A percentile compares a stretch with the other conserved stretches of the same genome.
phyloP scores from a whole-genome alignment of 2,329 filamentous ascomycete genomes.

The Albophoma yamanashiensis region DNA sequence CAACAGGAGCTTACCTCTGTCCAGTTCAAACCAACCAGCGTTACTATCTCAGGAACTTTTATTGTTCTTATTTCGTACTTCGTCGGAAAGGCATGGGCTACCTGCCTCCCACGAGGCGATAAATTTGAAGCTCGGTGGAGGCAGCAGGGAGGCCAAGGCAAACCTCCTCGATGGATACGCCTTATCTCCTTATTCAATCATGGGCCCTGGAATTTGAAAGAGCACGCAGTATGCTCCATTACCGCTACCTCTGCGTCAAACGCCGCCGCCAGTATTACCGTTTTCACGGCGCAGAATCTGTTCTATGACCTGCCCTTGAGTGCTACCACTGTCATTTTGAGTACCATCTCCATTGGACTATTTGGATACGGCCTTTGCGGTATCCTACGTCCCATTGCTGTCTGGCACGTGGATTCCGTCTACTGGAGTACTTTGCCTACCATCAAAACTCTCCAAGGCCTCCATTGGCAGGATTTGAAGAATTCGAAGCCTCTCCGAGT shows the following conservation, averaged over 20 bases:
- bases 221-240: constrained; percentile 43
- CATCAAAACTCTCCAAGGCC: constrained; percentile 41
- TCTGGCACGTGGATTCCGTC: constrained; percentile 45
- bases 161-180: constrained; percentile 28
- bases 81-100: background rate
- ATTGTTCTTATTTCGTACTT: background rate
- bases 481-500: constrained; percentile 37
- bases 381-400: constrained; percentile 39
- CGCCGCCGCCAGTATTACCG: constrained; percentile 12
- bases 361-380: constrained; percentile 46
- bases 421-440: constrained; percentile 44
- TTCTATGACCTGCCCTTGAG: background rate
- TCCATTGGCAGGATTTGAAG: constrained; percentile 41
- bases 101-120: constrained; percentile 33
- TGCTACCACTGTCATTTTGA: background rate
- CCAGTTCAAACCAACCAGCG: background rate
- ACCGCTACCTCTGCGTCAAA: constrained; percentile 44
- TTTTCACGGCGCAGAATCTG: background rate
- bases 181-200: constrained; percentile 35
- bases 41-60: background rate
- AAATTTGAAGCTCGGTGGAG: constrained; percentile 35
- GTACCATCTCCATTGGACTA: constrained; percentile 37
- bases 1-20: background rate
- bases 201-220: constrained; percentile 42
- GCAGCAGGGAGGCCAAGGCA: constrained; percentile 25